Conservation (phyloP, 2,329 filamentous ascomycete species). For the Calycina marina region DNA sequence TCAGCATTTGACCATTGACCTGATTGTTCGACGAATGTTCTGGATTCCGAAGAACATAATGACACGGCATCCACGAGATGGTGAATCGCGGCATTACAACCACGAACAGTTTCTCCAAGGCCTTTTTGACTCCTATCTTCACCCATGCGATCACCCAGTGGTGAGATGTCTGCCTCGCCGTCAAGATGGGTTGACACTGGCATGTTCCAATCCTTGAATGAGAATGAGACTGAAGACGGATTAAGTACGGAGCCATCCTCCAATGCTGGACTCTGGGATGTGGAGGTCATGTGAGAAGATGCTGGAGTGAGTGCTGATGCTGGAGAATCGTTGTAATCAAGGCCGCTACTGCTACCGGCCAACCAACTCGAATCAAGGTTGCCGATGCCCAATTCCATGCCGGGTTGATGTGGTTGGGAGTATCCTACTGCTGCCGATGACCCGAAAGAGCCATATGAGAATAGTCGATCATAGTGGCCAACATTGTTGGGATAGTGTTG, state of each 20-base stretch:
- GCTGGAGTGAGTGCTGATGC: neutral
- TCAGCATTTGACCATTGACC: neutral
- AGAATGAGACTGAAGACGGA: neutral
- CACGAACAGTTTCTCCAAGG: neutral
- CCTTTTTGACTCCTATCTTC: neutral
- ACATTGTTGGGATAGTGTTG: neutral
- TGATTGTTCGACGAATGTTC: neutral
- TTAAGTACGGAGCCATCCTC: neutral
- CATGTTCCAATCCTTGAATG: neutral
- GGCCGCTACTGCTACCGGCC: neutral
- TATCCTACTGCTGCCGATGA: neutral
- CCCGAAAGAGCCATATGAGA: constrained; percentile 2
- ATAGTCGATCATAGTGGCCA: constrained; percentile 7
- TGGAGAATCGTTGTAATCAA: constrained; percentile 1
- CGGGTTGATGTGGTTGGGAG: constrained; percentile 6
- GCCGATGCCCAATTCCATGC: constrained; percentile 3
- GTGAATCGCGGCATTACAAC: neutral
- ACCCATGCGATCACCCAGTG: neutral
- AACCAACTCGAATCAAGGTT: constrained; percentile 3
- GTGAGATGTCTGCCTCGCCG: neutral
- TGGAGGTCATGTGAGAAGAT: too few relatives aligned
- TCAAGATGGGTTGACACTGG: neutral
- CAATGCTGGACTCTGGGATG: neutral
- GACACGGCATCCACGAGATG: neutral
- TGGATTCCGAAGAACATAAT: neutral